Conservation (phyloP, 345 rosid genomes). For the Cardiospermum halicacabum region DNA sequence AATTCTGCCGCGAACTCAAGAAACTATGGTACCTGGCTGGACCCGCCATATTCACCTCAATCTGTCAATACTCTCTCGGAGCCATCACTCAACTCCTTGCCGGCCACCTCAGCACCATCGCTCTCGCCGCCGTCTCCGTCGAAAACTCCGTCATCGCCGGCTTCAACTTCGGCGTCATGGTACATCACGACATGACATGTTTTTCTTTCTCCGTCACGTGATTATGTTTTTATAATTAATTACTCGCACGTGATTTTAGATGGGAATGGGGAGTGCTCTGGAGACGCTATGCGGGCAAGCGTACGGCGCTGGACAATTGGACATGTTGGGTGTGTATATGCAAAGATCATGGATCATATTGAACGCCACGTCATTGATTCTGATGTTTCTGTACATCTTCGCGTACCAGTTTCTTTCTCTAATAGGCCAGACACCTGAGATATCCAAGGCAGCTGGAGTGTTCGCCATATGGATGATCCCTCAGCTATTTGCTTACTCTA, state of each 20-base stretch:
- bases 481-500: conserved; percentile 67
- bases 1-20: conserved; percentile 44
- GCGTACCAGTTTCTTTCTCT: conserved; percentile 40
- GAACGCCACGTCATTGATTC: conserved; percentile 44
- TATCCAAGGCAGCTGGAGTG: conserved; percentile 62
- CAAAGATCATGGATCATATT: conserved; percentile 90
- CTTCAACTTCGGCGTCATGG: conserved; percentile 78
- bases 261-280: conserved; percentile 97
- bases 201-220: no score
- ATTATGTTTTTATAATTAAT: no score
- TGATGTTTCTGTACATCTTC: conserved; percentile 54
- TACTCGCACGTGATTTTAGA: no score
- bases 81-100: conserved; percentile 70
- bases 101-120: conserved; percentile 65
- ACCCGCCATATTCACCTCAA: conserved; percentile 78
- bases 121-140: conserved; percentile 73
- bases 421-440: conserved; percentile 65
- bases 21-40: conserved; percentile 85
- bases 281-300: conserved; percentile 95
- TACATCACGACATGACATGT: no score
- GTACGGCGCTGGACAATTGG: conserved; percentile 64
- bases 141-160: conserved; percentile 88
- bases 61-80: conserved; percentile 73
- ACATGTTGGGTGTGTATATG: conserved; percentile 80
- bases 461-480: conserved; percentile 86